A percentile compares a stretch with the other conserved stretches of the same genome.
These are phyloP conservation scores for Piromyces finnis DNA, from an alignment of 192 early-diverging fungal species.

Conservation along the genomic window DNA sequence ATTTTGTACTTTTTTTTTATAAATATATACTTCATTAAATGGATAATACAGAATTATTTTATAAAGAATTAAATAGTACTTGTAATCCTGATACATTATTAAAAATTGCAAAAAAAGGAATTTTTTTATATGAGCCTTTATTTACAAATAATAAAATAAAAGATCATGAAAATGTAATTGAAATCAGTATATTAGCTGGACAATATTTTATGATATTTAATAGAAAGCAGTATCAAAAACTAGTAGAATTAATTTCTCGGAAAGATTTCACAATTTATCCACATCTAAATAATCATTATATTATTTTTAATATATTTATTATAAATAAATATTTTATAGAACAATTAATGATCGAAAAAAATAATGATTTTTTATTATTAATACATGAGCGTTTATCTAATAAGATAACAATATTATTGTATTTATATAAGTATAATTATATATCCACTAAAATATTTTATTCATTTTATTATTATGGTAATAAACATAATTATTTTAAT, in stretches of 20 bases:
- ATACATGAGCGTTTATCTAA: neutral
- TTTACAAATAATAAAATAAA: no score
- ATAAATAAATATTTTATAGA: neutral
- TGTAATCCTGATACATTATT: no score
- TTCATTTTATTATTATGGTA: neutral
- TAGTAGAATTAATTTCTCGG: neutral
- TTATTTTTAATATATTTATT: neutral
- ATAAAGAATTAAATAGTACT: no score
- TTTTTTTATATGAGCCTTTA: no score
- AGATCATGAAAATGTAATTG: no score
- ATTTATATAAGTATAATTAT: neutral
- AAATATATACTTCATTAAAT: no score
- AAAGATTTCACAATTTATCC: neutral
- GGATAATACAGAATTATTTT: no score
- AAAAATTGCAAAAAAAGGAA: no score
- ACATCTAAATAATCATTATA: neutral
- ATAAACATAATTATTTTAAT: neutral
- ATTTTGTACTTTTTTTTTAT: no score
- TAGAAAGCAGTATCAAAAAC: neutral
- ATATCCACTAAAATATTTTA: neutral
- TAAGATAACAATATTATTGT: neutral
- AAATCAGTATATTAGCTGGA: no score
- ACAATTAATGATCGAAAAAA: neutral
- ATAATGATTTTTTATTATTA: neutral
- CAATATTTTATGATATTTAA: no score